A percentile compares a stretch with the other conserved stretches of the same genome.
Conservation (phyloP, 257 asterid genomes). For the Solanum chmielewskii region DNA sequence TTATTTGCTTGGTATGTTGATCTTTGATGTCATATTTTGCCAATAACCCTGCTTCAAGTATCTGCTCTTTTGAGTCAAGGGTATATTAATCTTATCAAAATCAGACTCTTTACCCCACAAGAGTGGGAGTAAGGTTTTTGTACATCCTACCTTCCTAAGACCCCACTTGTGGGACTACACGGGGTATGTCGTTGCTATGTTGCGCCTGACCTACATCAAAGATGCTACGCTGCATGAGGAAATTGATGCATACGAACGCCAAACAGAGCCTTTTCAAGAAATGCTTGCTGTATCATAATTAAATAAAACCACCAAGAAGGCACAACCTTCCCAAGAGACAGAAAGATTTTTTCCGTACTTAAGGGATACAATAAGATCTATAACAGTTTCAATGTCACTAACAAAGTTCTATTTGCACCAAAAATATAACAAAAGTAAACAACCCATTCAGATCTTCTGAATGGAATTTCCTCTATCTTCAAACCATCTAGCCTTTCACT, state of each 20-base stretch:
- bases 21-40: background rate
- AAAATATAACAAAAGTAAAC: background rate
- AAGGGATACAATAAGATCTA: background rate
- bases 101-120: background rate
- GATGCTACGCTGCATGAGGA: background rate
- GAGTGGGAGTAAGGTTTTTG: background rate
- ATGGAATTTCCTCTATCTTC: background rate
- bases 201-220: background rate
- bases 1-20: background rate
- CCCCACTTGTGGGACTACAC: background rate
- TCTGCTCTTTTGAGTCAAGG: background rate
- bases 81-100: background rate
- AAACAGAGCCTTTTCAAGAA: constrained; percentile 16
- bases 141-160: background rate
- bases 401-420: background rate
- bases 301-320: background rate
- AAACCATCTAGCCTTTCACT: background rate
- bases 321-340: background rate
- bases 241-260: constrained; percentile 4
- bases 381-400: background rate
- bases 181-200: background rate
- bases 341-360: background rate
- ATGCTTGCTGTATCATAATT: background rate
- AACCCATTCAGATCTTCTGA: background rate
- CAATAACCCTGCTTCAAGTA: background rate